These are phyloP conservation scores for Teratosphaeriaceae sp. DNA, from an alignment of 2,329 filamentous ascomycete genomes.

Conservation along the genomic window DNA sequence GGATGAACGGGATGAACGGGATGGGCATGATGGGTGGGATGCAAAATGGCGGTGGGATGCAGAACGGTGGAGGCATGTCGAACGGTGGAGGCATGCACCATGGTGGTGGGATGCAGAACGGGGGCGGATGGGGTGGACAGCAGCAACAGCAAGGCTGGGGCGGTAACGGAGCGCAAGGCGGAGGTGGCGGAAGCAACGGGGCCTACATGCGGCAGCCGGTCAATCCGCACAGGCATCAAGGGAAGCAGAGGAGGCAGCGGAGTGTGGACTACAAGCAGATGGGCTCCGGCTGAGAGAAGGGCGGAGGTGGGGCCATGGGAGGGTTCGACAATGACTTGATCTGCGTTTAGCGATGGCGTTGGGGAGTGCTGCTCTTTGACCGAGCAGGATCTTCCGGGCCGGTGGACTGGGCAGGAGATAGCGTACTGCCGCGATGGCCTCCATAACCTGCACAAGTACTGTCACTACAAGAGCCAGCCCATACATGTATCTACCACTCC, in stretches of 20 bases:
- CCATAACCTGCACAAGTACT: too few species aligned
- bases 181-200: conserved; percentile 57
- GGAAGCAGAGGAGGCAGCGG: conserved; percentile 68
- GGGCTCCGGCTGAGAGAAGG: conserved; percentile 1
- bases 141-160: conserved; percentile 17
- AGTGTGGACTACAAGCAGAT: conserved; percentile 90
- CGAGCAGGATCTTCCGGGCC: neutral
- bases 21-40: conserved; percentile 21
- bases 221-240: conserved; percentile 85
- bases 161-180: conserved; percentile 17
- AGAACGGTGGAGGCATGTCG: conserved; percentile 14
- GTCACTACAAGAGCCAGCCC: too few species aligned
- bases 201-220: conserved; percentile 95
- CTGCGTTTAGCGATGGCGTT: conserved; percentile 23
- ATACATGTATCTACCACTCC: too few species aligned
- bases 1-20: conserved; percentile 10
- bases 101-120: conserved; percentile 4
- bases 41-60: conserved; percentile 21
- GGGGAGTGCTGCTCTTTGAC: conserved; percentile 6
- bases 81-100: conserved; percentile 19
- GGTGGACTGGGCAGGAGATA: neutral
- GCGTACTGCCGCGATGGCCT: too few species aligned
- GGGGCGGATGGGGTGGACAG: conserved; percentile 12
- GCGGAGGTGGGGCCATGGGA: neutral
- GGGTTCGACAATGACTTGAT: neutral